Conservation (phyloP, 805 yeast species). For the Allodekkera sacchari region DNA sequence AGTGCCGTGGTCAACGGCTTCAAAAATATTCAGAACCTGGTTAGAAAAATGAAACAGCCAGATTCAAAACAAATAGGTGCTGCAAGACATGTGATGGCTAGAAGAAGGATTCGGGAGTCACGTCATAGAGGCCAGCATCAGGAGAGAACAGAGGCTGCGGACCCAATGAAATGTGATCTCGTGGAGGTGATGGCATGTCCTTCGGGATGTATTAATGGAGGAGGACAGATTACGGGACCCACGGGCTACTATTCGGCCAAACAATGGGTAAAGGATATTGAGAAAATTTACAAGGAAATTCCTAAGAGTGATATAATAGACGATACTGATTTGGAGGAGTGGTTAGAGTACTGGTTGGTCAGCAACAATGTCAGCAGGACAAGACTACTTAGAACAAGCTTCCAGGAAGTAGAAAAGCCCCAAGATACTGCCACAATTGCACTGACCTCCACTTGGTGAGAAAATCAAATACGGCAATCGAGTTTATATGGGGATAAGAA, state of each 20-base stretch:
- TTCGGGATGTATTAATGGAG: slow-evolving; percentile 95
- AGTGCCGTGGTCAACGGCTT: slow-evolving; percentile 81
- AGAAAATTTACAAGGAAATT: slow-evolving; percentile 27
- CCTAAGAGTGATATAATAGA: slow-evolving; percentile 10
- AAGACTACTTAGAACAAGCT: slow-evolving; percentile 37
- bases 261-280: slow-evolving; percentile 36
- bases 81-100: slow-evolving; percentile 26
- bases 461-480: neutral
- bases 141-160: slow-evolving; percentile 29
- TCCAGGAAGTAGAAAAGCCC: slow-evolving; percentile 43
- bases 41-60: slow-evolving; percentile 61
- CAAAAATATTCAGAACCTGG: slow-evolving; percentile 88
- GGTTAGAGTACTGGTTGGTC: slow-evolving; percentile 5
- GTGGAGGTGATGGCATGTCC: slow-evolving; percentile 99
- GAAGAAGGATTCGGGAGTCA: no score
- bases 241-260: slow-evolving; percentile 22
- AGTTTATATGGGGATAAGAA: no score
- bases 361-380: slow-evolving; percentile 24
- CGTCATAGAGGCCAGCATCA: slow-evolving; percentile 27
- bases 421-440: slow-evolving; percentile 27
- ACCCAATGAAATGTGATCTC: slow-evolving; percentile 64
- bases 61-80: slow-evolving; percentile 1
- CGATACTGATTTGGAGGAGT: neutral
- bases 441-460: slow-evolving; percentile 51
- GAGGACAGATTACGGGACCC: slow-evolving; percentile 70